A percentile compares a stretch with the other conserved stretches of the same genome.
phyloP scores from a whole-genome alignment of 148 eudicot genomes.

The Rhododendron henanense region DNA sequence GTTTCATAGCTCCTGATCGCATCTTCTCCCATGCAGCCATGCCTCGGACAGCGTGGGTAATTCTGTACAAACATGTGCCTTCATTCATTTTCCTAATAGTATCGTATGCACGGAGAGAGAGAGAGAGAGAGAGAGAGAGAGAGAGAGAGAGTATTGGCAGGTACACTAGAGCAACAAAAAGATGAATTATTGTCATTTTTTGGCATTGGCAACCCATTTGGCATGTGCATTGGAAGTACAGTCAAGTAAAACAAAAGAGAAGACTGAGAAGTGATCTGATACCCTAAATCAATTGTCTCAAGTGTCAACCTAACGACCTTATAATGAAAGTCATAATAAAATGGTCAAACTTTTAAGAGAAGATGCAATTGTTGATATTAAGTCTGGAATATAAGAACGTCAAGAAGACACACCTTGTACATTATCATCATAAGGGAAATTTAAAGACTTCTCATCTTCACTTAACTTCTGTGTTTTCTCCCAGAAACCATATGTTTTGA shows the following conservation, averaged over 20 bases:
- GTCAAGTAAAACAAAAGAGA: too few relatives aligned
- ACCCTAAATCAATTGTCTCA: neutral
- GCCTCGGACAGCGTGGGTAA: constrained; percentile 22
- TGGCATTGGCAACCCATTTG: neutral
- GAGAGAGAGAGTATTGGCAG: neutral
- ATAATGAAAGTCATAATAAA: neutral
- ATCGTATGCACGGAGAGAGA: neutral
- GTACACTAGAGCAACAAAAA: neutral
- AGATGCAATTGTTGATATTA: neutral
- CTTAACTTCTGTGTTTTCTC: constrained; percentile 15
- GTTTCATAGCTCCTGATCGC: constrained; percentile 25
- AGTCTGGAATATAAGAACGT: neutral
- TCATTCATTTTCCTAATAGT: neutral
- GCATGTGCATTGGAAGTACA: neutral
- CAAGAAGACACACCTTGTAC: constrained; percentile 25
- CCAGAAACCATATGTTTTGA: constrained; percentile 29
- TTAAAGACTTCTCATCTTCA: constrained; percentile 7
- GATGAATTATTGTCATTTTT: neutral
- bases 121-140: too few relatives aligned
- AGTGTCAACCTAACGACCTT: neutral
- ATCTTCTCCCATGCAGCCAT: constrained; percentile 35
- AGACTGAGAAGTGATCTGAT: neutral
- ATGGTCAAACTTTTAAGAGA: neutral
- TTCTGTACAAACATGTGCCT: neutral
- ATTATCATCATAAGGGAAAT: constrained; percentile 23